A percentile compares a stretch with the other conserved stretches of the same genome.
These are phyloP conservation scores for Urochloa ruziziensis DNA, from an alignment of 176 grass and related monocot genomes.

Conservation along the genomic window DNA sequence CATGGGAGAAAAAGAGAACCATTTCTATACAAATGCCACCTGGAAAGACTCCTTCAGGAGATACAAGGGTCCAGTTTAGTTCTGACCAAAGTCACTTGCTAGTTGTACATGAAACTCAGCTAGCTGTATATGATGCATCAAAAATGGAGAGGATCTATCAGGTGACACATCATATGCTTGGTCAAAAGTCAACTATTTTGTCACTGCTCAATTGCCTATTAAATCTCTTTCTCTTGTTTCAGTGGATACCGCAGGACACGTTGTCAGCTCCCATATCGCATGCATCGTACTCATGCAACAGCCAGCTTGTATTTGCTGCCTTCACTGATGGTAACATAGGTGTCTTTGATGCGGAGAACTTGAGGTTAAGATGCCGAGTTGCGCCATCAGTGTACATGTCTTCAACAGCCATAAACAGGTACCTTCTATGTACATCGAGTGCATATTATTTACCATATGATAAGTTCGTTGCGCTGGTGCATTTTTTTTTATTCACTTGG, in stretches of 20 bases:
- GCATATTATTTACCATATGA: not conserved
- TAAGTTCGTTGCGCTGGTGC: constrained; percentile 7
- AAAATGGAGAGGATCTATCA: constrained; percentile 87
- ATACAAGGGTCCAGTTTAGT: constrained; percentile 92
- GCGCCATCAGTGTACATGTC: constrained; percentile 64
- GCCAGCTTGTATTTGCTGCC: constrained; percentile 80
- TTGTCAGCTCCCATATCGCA: constrained; percentile 76
- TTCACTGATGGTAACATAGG: constrained; percentile 82
- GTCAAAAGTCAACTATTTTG: not conserved
- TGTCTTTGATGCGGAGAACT: constrained; percentile 88
- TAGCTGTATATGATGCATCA: constrained; percentile 87
- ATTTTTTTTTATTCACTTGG: constrained; percentile 16
- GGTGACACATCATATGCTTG: constrained; percentile 46
- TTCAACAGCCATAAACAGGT: constrained; percentile 51
- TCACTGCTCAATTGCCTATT: constrained; percentile 5
- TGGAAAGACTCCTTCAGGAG: constrained; percentile 76
- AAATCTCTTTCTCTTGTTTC: constrained; percentile 47
- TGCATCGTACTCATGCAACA: constrained; percentile 89
- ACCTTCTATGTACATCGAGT: not conserved
- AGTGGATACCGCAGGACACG: constrained; percentile 83
- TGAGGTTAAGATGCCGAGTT: constrained; percentile 89
- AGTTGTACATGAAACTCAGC: constrained; percentile 91
- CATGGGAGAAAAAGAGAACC: constrained; percentile 88
- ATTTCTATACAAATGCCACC: constrained; percentile 66
- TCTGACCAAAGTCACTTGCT: constrained; percentile 82